A percentile compares a stretch with the other conserved stretches of the same genome.
These are phyloP conservation scores for Vigna angularis DNA, from an alignment of 306 rosid genomes.

Conservation along the genomic window DNA sequence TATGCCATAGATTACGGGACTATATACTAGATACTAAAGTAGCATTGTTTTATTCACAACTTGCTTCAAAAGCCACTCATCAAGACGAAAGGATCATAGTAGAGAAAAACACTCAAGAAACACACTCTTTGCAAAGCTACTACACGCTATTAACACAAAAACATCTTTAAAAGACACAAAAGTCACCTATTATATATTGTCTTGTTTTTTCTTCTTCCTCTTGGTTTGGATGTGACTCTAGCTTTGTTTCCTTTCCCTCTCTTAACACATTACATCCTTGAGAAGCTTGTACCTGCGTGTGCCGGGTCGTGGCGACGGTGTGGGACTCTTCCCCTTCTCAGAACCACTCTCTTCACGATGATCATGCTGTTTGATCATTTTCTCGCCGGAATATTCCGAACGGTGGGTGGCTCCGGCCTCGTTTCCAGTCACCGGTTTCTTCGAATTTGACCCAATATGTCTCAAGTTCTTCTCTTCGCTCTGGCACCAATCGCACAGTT, in stretches of 20 bases:
- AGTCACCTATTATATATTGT: constrained; percentile 22
- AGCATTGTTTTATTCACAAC: constrained; percentile 67
- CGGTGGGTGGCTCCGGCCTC: constrained; percentile 57
- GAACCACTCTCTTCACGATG: constrained; percentile 56
- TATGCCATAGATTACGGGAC: constrained; percentile 37
- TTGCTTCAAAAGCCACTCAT: constrained; percentile 45
- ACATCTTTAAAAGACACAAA: constrained; percentile 31
- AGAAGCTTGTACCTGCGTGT: constrained; percentile 99
- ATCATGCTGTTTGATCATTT: constrained; percentile 67
- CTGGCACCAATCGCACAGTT: constrained; percentile 96
- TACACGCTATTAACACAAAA: constrained; percentile 49
- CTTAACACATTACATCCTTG: constrained; percentile 96
- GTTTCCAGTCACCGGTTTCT: constrained; percentile 50
- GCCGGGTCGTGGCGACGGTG: constrained; percentile 77
- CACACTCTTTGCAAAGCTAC: constrained; percentile 50
- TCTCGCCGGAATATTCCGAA: constrained; percentile 71
- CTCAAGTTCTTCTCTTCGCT: constrained; percentile 67
- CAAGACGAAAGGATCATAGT: neutral
- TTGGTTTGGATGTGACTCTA: neutral
- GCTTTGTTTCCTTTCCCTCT: neutral
- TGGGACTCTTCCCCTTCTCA: constrained; percentile 62
- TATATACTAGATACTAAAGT: constrained; percentile 31
- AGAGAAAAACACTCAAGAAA: constrained; percentile 36
- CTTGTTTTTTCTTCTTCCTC: neutral
- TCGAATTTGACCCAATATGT: constrained; percentile 55